A percentile compares a stretch with the other conserved stretches of the same genome.
phyloP scores from a whole-genome alignment of 164 flowering plant genomes.

The Kalanchoe fedtschenkoi region DNA sequence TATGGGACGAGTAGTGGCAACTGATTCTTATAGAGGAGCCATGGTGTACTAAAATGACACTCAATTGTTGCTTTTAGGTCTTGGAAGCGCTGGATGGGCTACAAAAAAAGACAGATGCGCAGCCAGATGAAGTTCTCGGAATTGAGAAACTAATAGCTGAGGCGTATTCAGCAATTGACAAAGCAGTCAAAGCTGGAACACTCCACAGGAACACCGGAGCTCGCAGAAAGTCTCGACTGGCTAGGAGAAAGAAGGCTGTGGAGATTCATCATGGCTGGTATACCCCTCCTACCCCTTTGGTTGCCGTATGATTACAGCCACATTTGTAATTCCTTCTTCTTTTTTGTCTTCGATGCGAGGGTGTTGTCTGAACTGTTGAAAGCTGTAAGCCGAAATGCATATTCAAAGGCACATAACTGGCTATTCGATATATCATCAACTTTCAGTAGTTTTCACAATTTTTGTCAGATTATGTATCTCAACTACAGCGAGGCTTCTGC shows the following conservation, averaged over 20 bases:
- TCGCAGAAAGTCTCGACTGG: constrained; percentile 78
- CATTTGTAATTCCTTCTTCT: background rate
- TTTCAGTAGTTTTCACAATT: too few relatives aligned
- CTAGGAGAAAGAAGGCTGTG: constrained; percentile 81
- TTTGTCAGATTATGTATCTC: too few relatives aligned
- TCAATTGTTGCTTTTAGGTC: constrained; percentile 29
- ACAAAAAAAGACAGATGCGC: constrained; percentile 60
- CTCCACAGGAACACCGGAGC: constrained; percentile 90
- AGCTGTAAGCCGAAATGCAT: background rate
- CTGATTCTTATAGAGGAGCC: too few relatives aligned
- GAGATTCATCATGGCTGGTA: constrained; percentile 95
- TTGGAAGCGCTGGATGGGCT: constrained; percentile 59
- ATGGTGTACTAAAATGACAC: background rate
- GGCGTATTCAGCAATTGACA: constrained; percentile 83
- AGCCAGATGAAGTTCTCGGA: constrained; percentile 54
- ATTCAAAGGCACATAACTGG: background rate
- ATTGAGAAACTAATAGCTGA: constrained; percentile 80
- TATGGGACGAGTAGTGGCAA: background rate
- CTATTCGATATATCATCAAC: background rate
- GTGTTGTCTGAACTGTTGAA: background rate
- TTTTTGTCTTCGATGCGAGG: background rate
- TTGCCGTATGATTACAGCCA: background rate
- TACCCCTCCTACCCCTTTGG: constrained; percentile 34
- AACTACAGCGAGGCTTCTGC: too few relatives aligned
- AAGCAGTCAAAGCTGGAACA: constrained; percentile 67